Evolutionary conservation across 2,329 filamentous ascomycete genomes (phyloP), one percentile per base, ranked within the genome.

Genomic region (Fusarium phyllophilum): DNA sequence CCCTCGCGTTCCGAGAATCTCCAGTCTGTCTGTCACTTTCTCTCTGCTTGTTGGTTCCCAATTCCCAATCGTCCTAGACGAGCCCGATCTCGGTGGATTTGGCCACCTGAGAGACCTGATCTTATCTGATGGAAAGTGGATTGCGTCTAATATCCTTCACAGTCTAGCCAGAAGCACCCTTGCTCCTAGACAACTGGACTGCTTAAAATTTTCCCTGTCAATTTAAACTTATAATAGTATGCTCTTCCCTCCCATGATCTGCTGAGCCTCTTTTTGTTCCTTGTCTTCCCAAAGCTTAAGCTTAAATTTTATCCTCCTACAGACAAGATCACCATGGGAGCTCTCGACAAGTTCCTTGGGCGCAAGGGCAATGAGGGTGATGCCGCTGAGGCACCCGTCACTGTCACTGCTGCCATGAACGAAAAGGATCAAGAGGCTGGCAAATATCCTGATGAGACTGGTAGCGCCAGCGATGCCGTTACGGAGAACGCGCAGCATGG

Each of bases 401-500:
- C 64, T 20, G 46, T 74, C 36, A 58, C 59, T 24, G 39, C 63
- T n/a, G 60, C 58, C 18, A 61, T 48, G 18, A 64, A 71, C 24
- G 75, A 77, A 17, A 72, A 76, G 63, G 77, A 70, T 22, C 59
- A 60, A 1, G 73, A 74, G 36, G 66, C 56, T n/a, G 66, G 63
- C 17, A 61, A 63, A 38, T 56, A 48, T 6, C 61, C 58, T 22
- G 71, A 70, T 1, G 67, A 70, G 26, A 39, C n/a, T 20, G 72
- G 67, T 34, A 68, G 58, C 31, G 44, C 38, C 48, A 66, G 66
- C 38, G 57, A 68, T 14, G 67, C 74, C 9, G 72, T 73, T 5
- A 66, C 59, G 20, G 63, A 78, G 36, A 75, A 80, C 48, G 77
- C 77, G n/a, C 80, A 84, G 69, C 73, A 77, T 42, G 84, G 84